Base-by-base conservation (phyloP, 2,329 filamentous ascomycete genomes). In the Xylariaceae sp. region DNA sequence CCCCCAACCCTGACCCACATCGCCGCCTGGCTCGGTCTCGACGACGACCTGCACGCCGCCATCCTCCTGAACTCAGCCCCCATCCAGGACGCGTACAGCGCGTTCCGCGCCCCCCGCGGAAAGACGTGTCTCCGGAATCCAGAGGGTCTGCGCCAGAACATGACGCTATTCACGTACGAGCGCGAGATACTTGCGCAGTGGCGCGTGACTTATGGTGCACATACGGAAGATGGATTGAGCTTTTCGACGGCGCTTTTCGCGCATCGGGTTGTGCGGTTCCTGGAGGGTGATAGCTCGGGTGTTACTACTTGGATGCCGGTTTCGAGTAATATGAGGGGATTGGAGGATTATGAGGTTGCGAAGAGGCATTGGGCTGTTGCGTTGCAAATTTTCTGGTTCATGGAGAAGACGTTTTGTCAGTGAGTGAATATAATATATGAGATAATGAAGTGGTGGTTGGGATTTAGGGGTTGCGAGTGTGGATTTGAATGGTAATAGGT, bases 311-410 rank as follows among this genome's bases (percentile, higher is more conserved):
- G 60, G 62, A 2, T 17, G 23, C 57, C 49, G 2, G 18, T 62
- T 5, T n/a, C 42, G 2, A 48, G 18, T 4, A 8, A 18, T 9
- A 30, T 55, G 0, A 3, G 8, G 0, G 51, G 17, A 4, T 3
- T 62, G 0, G 48, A 23, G 2, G 34, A 34, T 5, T 64, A 47
- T 4, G 49, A 62, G 4, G 2, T 42, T 8, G 51, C 51, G 0
- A n/a, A 37, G 0, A 9, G 35, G 0, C 47, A 56, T 4, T 64
- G 55, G 53, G 60, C 56, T 1, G 9, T 62, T 2, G 58, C 50
- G 2, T 48, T 64, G 1, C 60, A 60, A 56, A 59, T 64, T 0
- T 53, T 53, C 4, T 62, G 60, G 62, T 61, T 57, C 10, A 10
- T 62, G 51, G 53, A 62, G 34, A 55, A 57, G 56, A 15, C 56